Evolutionary conservation across 768 basidiomycete species (phyloP).

Genomic region (Cyclocybe aegerita): DNA sequence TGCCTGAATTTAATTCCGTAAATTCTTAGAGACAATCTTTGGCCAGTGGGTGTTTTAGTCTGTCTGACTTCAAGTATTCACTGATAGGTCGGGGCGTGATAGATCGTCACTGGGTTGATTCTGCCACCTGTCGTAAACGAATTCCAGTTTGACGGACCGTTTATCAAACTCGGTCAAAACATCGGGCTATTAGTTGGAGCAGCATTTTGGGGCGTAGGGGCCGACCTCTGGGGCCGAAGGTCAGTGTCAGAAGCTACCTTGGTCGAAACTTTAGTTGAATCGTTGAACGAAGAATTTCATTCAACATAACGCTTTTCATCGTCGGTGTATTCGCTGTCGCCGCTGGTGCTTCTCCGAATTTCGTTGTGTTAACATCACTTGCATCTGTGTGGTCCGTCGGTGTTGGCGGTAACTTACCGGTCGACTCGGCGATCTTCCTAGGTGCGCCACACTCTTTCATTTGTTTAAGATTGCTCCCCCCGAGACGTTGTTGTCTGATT

Average conservation of each 20-base stretch:
- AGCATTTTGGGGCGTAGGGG: conserved; percentile 65
- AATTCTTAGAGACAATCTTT: conserved; percentile 24
- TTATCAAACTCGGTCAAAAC: conserved; percentile 69
- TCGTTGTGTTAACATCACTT: conserved; percentile 46
- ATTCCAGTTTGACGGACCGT: conserved; percentile 60
- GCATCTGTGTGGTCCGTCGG: conserved; percentile 62
- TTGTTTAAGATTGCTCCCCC: not conserved
- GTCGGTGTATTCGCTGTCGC: conserved; percentile 63
- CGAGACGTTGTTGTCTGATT: not conserved
- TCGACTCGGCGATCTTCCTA: conserved; percentile 75
- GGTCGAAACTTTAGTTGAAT: not conserved
- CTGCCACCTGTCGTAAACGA: conserved; percentile 63
- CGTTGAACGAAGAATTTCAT: conserved; percentile 45
- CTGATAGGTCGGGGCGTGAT: not conserved
- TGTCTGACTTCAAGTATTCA: not conserved
- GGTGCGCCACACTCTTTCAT: conserved; percentile 33
- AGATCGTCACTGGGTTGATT: conserved; percentile 43
- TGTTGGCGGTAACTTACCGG: conserved; percentile 67
- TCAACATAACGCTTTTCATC: conserved; percentile 70
- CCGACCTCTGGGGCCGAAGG: conserved; percentile 73
- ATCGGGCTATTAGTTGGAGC: conserved; percentile 71
- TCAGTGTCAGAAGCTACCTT: conserved; percentile 17
- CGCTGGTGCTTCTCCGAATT: conserved; percentile 59
- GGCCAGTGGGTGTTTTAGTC: conserved; percentile 20
- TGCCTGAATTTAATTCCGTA: not conserved